Base-by-base conservation (phyloP, 2,329 filamentous ascomycete genomes). In the Phyllosticta ampelicida region DNA sequence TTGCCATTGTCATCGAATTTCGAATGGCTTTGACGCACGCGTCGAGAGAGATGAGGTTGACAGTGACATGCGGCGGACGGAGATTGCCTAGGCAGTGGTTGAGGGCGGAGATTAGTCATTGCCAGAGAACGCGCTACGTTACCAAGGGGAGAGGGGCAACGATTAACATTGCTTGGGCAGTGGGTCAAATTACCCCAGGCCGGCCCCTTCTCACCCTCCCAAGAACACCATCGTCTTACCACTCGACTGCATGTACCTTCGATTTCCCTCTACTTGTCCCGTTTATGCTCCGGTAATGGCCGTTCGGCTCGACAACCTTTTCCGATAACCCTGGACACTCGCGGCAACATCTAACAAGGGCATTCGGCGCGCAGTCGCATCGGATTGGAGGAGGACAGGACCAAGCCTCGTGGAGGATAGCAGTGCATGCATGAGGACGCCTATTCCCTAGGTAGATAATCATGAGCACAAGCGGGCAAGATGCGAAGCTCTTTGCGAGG, bases 401-500 rank as follows among this genome's bases (percentile, higher is more conserved):
- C 51, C 57, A 59, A 54, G 56, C 56, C 54, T 54, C 36, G 36
- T 44, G 4, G 36, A n/a, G 56, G 51, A 58, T 48, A 52, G 57
- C 28, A 55, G 57, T 52, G 55, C 57, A 55, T 59, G 57, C 57
- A 59, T 55, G 53, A 52, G 48, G 53, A 59, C 36, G 57, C 30
- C 56, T 52, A 29, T 19, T 36, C 50, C 48, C 49, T 58, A 44
- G 50, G 63, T 59, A 63, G 61, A 62, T 66, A 68, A 76, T 65
- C 65, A 86, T 85, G 82, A 83, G 79, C 73, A 77, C 81, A 62
- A 75, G 84, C 74, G 89, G 89, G 77, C 90, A 94, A 76, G 94
- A 97, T 84, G 95, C 94, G 78, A 97, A 96, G 84, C 86, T 99
- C 78, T 99, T 99, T 80, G 92, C 94, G 74, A 86, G 94, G 80